Conservation (phyloP, 305 asterid species). For the Fraxinus platypoda region DNA sequence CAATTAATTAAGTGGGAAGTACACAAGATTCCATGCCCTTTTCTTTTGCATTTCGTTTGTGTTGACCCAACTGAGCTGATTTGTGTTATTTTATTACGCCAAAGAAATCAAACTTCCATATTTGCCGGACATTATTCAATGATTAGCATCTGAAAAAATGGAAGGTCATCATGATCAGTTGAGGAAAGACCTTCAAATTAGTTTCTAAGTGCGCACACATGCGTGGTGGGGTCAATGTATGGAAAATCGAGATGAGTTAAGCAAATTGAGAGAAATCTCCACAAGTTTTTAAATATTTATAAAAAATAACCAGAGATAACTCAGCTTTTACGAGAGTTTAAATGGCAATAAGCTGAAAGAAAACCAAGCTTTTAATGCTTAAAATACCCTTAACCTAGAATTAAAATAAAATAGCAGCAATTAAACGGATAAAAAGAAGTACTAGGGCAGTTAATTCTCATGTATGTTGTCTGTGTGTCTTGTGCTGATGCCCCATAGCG, state of each 20-base stretch:
- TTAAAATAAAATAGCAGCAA: no score
- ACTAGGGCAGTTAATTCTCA: no score
- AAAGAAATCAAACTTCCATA: background rate
- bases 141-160: background rate
- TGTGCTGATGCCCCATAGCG: no score
- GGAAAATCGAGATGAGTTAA: no score
- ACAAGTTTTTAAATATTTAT: no score
- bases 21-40: background rate
- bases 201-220: background rate
- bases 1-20: background rate
- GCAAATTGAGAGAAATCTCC: no score
- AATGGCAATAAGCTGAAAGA: background rate
- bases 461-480: no score
- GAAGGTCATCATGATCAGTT: background rate
- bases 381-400: background rate
- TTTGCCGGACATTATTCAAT: background rate
- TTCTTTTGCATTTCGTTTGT: background rate
- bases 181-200: background rate
- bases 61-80: background rate
- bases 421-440: no score
- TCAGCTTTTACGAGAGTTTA: no score
- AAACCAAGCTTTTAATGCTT: background rate
- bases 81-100: background rate
- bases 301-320: no score
- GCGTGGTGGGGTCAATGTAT: background rate